Percentiles rank a stretch among this genome's conserved stretches.
Conservation (phyloP, 257 asterid species). For the Prunella vulgaris region DNA sequence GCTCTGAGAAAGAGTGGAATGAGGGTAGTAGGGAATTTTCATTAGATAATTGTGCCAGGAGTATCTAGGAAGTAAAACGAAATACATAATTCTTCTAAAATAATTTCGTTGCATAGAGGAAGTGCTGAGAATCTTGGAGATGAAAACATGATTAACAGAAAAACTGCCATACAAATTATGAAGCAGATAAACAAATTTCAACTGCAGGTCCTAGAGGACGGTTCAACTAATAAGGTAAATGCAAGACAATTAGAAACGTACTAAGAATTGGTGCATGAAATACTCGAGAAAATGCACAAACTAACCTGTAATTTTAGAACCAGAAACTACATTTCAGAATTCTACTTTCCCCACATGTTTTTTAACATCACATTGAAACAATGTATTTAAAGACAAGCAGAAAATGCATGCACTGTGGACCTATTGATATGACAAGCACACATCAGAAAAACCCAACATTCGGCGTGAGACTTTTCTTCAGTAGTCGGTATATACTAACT, state of each 20-base stretch:
- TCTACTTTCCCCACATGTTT: background rate
- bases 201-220: background rate
- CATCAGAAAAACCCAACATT: background rate
- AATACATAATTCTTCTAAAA: background rate
- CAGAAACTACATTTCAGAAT: background rate
- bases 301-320: background rate
- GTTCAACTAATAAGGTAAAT: background rate
- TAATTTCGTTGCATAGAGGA: background rate
- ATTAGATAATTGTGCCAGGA: background rate
- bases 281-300: background rate
- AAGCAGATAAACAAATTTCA: background rate
- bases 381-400: background rate
- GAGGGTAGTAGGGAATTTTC: background rate
- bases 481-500: background rate
- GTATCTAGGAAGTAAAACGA: background rate
- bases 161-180: background rate
- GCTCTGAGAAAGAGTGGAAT: slow-evolving; percentile 37
- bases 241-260: background rate
- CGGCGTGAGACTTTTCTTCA: background rate
- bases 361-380: background rate
- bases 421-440: background rate
- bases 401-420: background rate
- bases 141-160: background rate
- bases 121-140: background rate
- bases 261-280: background rate